These are phyloP conservation scores for Xerocomus brunneocitrinus DNA, from an alignment of 768 basidiomycete genomes.

Conservation along the genomic window DNA sequence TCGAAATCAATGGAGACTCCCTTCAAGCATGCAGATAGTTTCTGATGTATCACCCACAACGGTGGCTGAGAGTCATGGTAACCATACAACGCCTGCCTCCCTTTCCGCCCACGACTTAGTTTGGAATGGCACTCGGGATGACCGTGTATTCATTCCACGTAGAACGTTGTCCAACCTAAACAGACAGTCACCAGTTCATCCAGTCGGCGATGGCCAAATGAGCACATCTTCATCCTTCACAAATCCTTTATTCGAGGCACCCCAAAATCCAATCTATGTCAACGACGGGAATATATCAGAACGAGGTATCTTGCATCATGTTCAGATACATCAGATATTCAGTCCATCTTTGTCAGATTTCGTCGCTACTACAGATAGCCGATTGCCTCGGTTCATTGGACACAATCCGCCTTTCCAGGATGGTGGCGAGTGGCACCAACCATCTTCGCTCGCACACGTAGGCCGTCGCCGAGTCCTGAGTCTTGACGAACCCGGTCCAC, in stretches of 20 bases:
- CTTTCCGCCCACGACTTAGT: not conserved
- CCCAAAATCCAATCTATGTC: not conserved
- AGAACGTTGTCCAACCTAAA: not conserved
- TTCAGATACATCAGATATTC: not conserved
- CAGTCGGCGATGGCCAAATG: not conserved
- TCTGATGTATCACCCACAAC: not conserved
- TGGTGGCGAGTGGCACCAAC: not conserved
- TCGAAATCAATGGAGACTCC: not conserved
- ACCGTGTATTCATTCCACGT: not conserved
- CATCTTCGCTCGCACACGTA: not conserved
- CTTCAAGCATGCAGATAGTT: not conserved
- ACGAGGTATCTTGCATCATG: not conserved
- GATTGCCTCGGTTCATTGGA: not conserved
- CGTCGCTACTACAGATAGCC: not conserved
- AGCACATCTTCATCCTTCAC: not conserved
- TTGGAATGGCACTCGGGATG: not conserved
- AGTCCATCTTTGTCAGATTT: not conserved
- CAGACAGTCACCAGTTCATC: not conserved
- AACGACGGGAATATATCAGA: not conserved
- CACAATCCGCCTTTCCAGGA: not conserved
- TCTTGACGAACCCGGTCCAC: not conserved
- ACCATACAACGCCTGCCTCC: not conserved
- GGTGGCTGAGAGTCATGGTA: not conserved
- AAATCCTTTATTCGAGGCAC: not conserved
- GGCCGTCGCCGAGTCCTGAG: not conserved